These are phyloP conservation scores for Chaetomium cochliodes DNA, from an alignment of 495 filamentous ascomycete species.

Conservation along the genomic window DNA sequence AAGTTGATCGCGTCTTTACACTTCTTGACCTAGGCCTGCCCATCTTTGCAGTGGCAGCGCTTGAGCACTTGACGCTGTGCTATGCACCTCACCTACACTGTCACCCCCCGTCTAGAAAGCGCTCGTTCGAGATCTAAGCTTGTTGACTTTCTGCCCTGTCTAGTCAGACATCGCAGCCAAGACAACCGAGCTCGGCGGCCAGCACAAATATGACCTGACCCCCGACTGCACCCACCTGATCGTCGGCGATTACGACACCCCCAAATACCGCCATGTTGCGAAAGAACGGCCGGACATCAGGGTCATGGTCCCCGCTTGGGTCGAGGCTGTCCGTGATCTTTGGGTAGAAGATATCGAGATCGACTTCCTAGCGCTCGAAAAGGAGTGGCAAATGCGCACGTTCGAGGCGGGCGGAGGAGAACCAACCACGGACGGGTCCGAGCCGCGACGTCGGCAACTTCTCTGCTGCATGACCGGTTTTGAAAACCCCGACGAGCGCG, in stretches of 20 bases:
- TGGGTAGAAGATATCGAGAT: slow-evolving; percentile 84
- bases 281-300: slow-evolving; percentile 81
- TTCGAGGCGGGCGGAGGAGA: slow-evolving; percentile 45
- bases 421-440: slow-evolving; percentile 25
- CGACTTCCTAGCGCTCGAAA: slow-evolving; percentile 62
- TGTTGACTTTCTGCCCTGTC: neutral
- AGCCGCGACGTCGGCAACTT: slow-evolving; percentile 48
- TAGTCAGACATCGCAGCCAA: slow-evolving; percentile 69
- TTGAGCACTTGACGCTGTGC: neutral
- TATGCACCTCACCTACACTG: no score
- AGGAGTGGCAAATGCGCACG: slow-evolving; percentile 42
- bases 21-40: neutral
- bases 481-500: slow-evolving; percentile 69
- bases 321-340: slow-evolving; percentile 73
- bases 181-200: slow-evolving; percentile 79
- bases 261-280: slow-evolving; percentile 94
- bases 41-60: neutral
- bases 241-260: slow-evolving; percentile 80
- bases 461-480: slow-evolving; percentile 89
- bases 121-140: neutral
- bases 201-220: slow-evolving; percentile 86
- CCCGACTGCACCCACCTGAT: slow-evolving; percentile 93
- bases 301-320: slow-evolving; percentile 75
- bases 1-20: slow-evolving; percentile 35
- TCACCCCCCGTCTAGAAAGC: no score